Evolutionary conservation across 2,329 filamentous ascomycete genomes (phyloP).

Genomic region (Neophaeococcomyces aloes): DNA sequence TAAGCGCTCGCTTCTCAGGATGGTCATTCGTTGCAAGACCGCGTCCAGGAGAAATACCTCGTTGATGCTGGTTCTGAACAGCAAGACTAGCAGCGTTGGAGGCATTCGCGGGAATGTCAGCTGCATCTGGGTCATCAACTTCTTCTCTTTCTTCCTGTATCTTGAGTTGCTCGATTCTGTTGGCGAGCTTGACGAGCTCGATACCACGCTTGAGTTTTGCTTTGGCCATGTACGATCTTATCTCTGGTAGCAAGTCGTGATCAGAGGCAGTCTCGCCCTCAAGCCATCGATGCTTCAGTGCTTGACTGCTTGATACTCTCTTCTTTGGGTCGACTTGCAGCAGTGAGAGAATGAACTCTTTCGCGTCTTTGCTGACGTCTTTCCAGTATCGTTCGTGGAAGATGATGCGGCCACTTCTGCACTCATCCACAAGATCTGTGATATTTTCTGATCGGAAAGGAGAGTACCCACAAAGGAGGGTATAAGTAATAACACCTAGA

Average conservation of each 20-base stretch:
- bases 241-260: slow-evolving; percentile 94
- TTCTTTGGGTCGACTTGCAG: slow-evolving; percentile 68
- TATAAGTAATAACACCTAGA: slow-evolving; percentile 96
- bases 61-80: slow-evolving; percentile 19
- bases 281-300: slow-evolving; percentile 76
- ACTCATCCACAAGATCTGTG: slow-evolving; percentile 88
- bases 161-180: slow-evolving; percentile 89
- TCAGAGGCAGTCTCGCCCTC: slow-evolving; percentile 84
- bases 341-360: slow-evolving; percentile 78
- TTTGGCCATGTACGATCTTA: slow-evolving; percentile 85
- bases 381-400: slow-evolving; percentile 99
- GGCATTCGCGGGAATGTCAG: slow-evolving; percentile 53
- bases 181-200: slow-evolving; percentile 89
- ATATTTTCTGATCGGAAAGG: slow-evolving; percentile 94
- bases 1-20: slow-evolving; percentile 39
- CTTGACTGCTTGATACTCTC: slow-evolving; percentile 69
- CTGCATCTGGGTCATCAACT: slow-evolving; percentile 46
- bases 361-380: slow-evolving; percentile 89
- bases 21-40: slow-evolving; percentile 26
- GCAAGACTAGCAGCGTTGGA: slow-evolving; percentile 43
- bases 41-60: slow-evolving; percentile 22
- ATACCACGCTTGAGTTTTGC: slow-evolving; percentile 86
- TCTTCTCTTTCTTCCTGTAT: slow-evolving; percentile 82
- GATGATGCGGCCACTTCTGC: slow-evolving; percentile 67
- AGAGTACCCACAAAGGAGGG: slow-evolving; percentile 92